phyloP scores from a whole-genome alignment of 257 asterid species.

The Catharanthus roseus region DNA sequence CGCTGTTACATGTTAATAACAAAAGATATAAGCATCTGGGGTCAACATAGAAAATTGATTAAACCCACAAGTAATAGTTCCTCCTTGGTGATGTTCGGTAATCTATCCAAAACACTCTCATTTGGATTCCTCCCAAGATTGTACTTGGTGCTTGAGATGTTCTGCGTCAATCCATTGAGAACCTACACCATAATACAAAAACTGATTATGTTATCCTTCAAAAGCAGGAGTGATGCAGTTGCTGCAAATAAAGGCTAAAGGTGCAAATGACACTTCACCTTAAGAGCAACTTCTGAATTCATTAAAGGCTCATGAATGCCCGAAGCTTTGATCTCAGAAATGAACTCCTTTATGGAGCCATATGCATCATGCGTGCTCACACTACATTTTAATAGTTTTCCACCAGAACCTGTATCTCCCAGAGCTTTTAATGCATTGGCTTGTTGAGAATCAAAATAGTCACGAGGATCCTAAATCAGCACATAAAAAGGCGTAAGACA shows the following conservation, averaged over 20 bases:
- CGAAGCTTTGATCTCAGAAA: slow-evolving; percentile 44
- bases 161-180: slow-evolving; percentile 64
- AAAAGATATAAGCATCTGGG: background rate
- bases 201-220: slow-evolving; percentile 24
- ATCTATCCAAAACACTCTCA: slow-evolving; percentile 69
- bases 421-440: slow-evolving; percentile 69
- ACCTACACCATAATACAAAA: slow-evolving; percentile 45
- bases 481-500: slow-evolving; percentile 24
- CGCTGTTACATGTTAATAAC: background rate
- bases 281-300: slow-evolving; percentile 64
- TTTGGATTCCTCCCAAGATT: slow-evolving; percentile 76
- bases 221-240: slow-evolving; percentile 5
- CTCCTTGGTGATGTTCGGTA: slow-evolving; percentile 66
- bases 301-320: slow-evolving; percentile 65
- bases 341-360: slow-evolving; percentile 43
- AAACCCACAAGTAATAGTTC: slow-evolving; percentile 73
- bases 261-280: slow-evolving; percentile 39
- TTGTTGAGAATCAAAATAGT: slow-evolving; percentile 93
- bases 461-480: slow-evolving; percentile 83
- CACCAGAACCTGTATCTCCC: slow-evolving; percentile 59
- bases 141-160: slow-evolving; percentile 77
- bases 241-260: background rate
- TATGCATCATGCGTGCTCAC: slow-evolving; percentile 60
- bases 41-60: background rate
- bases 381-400: slow-evolving; percentile 42